Evolutionary conservation across 2,329 filamentous ascomycete species (phyloP).

Genomic region (Pyricularia sp.): DNA sequence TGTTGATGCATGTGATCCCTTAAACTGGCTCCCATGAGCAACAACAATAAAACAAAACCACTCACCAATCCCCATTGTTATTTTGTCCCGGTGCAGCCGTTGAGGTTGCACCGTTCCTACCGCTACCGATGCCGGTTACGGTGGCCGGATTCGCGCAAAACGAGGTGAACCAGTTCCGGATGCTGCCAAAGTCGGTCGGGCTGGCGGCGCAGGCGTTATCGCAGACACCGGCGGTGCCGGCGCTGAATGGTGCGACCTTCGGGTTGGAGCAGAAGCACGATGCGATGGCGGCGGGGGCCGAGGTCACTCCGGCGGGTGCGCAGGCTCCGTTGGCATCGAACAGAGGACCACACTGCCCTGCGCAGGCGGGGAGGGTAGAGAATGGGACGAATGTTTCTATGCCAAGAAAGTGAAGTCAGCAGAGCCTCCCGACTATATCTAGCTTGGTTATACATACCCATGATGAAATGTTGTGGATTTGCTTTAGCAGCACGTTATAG

Average conservation of each 20-base stretch:
- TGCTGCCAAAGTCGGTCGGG: slow-evolving; percentile 39
- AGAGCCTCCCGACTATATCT: background rate
- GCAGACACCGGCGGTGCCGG: slow-evolving; percentile 51
- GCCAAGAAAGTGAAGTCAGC: background rate
- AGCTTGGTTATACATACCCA: background rate
- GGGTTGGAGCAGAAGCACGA: slow-evolving; percentile 66
- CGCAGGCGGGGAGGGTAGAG: slow-evolving; percentile 52
- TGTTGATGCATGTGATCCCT: background rate
- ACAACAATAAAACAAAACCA: background rate
- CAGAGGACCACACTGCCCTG: slow-evolving; percentile 46
- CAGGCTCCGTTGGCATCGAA: slow-evolving; percentile 65
- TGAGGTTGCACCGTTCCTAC: background rate
- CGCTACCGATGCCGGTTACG: slow-evolving; percentile 11
- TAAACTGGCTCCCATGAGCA: background rate
- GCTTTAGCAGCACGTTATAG: background rate
- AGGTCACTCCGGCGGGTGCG: slow-evolving; percentile 43
- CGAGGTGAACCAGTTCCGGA: slow-evolving; percentile 61
- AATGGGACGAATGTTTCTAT: slow-evolving; percentile 48
- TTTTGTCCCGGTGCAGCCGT: background rate
- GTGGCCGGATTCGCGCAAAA: slow-evolving; percentile 44
- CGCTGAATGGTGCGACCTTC: slow-evolving; percentile 48
- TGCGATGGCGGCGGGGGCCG: slow-evolving; percentile 44
- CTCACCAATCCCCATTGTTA: slow-evolving; percentile 32
- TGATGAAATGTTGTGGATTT: background rate
- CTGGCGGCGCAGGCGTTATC: slow-evolving; percentile 43